phyloP scores from a whole-genome alignment of 352 stramenopile species.

The Globisporangium carolinianum region DNA sequence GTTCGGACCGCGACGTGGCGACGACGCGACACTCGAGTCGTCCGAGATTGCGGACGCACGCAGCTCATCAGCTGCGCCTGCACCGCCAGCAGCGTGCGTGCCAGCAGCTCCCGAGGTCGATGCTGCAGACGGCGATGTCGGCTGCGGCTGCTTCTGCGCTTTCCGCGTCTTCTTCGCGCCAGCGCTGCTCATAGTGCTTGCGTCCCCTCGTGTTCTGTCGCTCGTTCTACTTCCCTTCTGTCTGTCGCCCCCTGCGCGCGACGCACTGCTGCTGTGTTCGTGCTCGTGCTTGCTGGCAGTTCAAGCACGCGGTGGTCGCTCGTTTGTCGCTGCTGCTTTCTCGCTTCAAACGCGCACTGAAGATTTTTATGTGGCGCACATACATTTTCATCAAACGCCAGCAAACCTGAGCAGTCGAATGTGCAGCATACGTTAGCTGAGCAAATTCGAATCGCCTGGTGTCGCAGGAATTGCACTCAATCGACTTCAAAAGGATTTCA shows the following conservation, averaged over 20 bases:
- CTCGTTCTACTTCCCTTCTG: background rate
- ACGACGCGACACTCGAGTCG: constrained; percentile 46
- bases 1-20: constrained; percentile 29
- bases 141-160: background rate
- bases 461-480: too few species aligned
- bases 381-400: background rate
- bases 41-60: constrained; percentile 30
- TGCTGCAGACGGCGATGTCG: constrained; percentile 7
- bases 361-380: too few species aligned
- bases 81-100: background rate
- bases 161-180: background rate
- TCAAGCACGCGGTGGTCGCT: background rate
- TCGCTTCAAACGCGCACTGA: background rate
- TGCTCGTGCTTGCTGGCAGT: background rate
- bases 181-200: constrained; percentile 6
- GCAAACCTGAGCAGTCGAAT: too few species aligned
- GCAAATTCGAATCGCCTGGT: too few species aligned
- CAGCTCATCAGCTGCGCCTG: constrained; percentile 1
- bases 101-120: background rate
- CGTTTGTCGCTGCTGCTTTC: background rate
- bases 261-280: background rate
- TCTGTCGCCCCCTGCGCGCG: too few species aligned
- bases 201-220: background rate
- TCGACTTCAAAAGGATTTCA: too few species aligned
- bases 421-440: too few species aligned